These are phyloP conservation scores for Alternaria brassicae DNA, from an alignment of 2,329 filamentous ascomycete genomes.

Conservation along the genomic window DNA sequence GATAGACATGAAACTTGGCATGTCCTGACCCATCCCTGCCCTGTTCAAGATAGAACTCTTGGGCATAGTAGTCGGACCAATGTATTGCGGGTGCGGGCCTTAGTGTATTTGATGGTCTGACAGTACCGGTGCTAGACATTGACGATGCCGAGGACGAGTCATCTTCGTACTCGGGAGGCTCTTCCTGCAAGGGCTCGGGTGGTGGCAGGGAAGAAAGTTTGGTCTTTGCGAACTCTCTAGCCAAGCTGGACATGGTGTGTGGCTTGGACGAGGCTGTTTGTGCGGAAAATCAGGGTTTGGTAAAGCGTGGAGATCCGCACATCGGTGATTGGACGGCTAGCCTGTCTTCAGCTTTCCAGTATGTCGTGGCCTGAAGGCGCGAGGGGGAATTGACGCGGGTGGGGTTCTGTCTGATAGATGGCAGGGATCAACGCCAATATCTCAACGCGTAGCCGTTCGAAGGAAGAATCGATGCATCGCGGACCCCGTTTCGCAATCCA, in stretches of 20 bases:
- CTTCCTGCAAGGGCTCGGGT: conserved; percentile 55
- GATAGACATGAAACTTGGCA: conserved; percentile 81
- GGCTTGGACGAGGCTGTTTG: conserved; percentile 6
- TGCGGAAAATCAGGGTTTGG: conserved; percentile 10
- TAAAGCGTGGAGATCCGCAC: conserved; percentile 7
- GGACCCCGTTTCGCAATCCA: background rate
- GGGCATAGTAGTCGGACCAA: conserved; percentile 91
- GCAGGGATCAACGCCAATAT: conserved; percentile 19
- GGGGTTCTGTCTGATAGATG: conserved; percentile 15
- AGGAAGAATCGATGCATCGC: conserved; percentile 3
- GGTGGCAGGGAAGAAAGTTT: conserved; percentile 70
- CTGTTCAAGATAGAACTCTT: conserved; percentile 77
- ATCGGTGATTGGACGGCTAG: conserved; percentile 15
- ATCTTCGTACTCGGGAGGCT: conserved; percentile 61
- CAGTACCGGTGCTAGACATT: conserved; percentile 91
- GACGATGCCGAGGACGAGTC: conserved; percentile 70
- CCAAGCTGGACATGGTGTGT: conserved; percentile 76
- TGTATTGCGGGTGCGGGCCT: conserved; percentile 68
- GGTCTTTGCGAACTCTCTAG: conserved; percentile 78
- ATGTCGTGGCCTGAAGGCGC: conserved; percentile 12
- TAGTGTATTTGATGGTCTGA: conserved; percentile 78
- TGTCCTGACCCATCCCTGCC: conserved; percentile 42
- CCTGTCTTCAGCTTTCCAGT: conserved; percentile 9
- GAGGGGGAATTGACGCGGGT: conserved; percentile 7
- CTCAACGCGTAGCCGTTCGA: conserved; percentile 12